A percentile compares a stretch with the other conserved stretches of the same genome.
Conservation (phyloP, 2,329 filamentous ascomycete species). For the Diaporthe helianthi region DNA sequence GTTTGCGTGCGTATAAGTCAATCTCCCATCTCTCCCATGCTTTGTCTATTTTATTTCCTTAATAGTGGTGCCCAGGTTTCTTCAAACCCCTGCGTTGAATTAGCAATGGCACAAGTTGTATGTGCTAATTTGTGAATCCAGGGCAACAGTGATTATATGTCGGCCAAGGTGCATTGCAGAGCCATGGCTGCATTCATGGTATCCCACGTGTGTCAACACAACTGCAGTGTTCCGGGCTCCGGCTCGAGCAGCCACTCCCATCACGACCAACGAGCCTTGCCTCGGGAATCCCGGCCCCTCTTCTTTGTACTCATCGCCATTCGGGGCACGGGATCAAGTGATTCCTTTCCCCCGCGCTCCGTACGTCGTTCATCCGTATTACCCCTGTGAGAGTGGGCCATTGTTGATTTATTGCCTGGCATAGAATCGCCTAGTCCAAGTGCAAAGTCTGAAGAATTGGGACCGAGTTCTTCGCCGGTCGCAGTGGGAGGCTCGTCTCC, state of each 20-base stretch:
- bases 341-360: not conserved
- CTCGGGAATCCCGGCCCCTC: not conserved
- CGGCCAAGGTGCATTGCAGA: no score
- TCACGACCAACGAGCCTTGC: conserved; percentile 21
- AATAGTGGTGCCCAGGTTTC: no score
- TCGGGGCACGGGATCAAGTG: not conserved
- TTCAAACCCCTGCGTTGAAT: no score
- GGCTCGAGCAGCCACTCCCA: not conserved
- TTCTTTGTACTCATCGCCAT: not conserved
- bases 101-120: no score
- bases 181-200: no score
- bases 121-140: no score
- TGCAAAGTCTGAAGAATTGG: not conserved
- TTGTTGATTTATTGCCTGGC: not conserved
- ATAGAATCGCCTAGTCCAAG: not conserved
- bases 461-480: not conserved
- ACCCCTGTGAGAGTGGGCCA: no score
- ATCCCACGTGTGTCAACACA: no score
- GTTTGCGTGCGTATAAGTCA: conserved; percentile 12
- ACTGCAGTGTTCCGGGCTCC: not conserved
- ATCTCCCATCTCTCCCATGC: not conserved
- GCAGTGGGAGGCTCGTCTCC: conserved; percentile 46
- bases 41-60: no score
- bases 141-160: no score
- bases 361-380: not conserved